Base-by-base conservation (phyloP, 1,139 yeast species). In the Magnusiomyces tetraspermus region DNA sequence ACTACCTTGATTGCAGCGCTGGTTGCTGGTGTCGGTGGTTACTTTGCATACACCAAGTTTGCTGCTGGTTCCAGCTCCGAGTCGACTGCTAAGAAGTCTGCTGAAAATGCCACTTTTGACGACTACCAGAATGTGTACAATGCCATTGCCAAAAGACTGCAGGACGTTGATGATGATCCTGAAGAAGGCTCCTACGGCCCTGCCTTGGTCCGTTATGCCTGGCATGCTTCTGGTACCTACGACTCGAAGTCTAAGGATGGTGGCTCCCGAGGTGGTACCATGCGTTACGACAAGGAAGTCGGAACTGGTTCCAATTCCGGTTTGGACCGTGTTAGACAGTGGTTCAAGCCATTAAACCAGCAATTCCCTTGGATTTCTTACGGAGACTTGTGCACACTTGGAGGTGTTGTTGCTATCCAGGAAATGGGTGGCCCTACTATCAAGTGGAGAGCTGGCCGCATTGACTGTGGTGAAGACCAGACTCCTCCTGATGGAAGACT, bases 331-430 rank as follows among this genome's bases (percentile, higher is more conserved):
- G 95, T 82, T 24, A 76, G 84, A 58, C 75, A 77, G 56, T 86
- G 86, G 66, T 72, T 87, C 61, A 72, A 73, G 53, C 80, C 86
- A 51, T 76, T 89, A 61, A 70, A 74, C 51, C 72, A 73, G 46
- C 69, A 80, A 65, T 82, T 76, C 69, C 86, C 90, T 26, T 87
- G 94, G 85, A 67, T 89, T 49, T 80, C 89, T 28, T 76, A 85
- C 67, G 96, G 96, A 64, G 97, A 89, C 69, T 76, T 89, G 64
- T 87, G 85, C 78, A 87, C 96, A 23, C 73, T 89, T 46, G 94
- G 83, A 49, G 96, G 96, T 59, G 95, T 88, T 52, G 79, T 74
- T 53, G 95, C 90, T 11, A 75, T 89, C 53, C 96, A 89, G 72
- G 96, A 87, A 69, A 68, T 84, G 69, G 83, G 83, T 53, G 96